Percentiles rank a stretch among this genome's conserved stretches.
Evolutionary conservation across 2,329 filamentous ascomycete genomes (phyloP).

Genomic region (Hypocreales sp.): DNA sequence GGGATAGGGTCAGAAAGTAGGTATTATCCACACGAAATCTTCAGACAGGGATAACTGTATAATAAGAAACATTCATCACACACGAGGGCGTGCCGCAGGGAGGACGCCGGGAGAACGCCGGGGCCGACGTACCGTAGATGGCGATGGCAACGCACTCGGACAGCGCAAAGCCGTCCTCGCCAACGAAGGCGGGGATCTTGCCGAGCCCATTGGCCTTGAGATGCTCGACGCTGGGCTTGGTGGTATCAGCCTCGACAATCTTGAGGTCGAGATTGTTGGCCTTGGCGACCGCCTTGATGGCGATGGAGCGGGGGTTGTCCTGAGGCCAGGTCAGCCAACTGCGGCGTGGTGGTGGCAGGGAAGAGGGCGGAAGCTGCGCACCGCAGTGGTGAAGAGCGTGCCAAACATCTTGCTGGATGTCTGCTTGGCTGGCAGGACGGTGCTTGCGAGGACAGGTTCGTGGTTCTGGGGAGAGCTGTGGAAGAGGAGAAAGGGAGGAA

Average conservation of each 20-base stretch:
- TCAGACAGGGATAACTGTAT: slow-evolving; percentile 99
- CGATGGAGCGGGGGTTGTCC: slow-evolving; percentile 80
- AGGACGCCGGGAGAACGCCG: neutral
- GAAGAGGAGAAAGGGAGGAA: slow-evolving; percentile 8
- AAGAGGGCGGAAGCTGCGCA: slow-evolving; percentile 26
- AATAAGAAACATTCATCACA: slow-evolving; percentile 55
- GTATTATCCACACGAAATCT: slow-evolving; percentile 74
- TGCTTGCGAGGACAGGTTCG: too few species aligned
- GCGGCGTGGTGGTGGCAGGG: slow-evolving; percentile 6
- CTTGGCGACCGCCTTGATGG: slow-evolving; percentile 88
- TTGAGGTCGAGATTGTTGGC: slow-evolving; percentile 91
- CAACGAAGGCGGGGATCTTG: slow-evolving; percentile 87
- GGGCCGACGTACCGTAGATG: slow-evolving; percentile 71
- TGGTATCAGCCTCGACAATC: slow-evolving; percentile 55
- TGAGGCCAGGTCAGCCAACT: slow-evolving; percentile 23
- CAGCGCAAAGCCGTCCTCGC: slow-evolving; percentile 79
- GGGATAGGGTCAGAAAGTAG: slow-evolving; percentile 68
- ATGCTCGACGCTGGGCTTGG: slow-evolving; percentile 59
- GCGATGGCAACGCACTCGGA: slow-evolving; percentile 88
- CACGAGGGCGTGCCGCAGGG: too few species aligned
- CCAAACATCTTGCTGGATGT: slow-evolving; percentile 64
- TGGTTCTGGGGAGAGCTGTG: too few species aligned
- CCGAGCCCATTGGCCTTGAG: slow-evolving; percentile 71
- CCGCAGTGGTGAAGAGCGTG: slow-evolving; percentile 83
- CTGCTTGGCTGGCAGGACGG: too few species aligned